Conservation (phyloP, 2,329 filamentous ascomycete species). For the Botrytis galanthina region DNA sequence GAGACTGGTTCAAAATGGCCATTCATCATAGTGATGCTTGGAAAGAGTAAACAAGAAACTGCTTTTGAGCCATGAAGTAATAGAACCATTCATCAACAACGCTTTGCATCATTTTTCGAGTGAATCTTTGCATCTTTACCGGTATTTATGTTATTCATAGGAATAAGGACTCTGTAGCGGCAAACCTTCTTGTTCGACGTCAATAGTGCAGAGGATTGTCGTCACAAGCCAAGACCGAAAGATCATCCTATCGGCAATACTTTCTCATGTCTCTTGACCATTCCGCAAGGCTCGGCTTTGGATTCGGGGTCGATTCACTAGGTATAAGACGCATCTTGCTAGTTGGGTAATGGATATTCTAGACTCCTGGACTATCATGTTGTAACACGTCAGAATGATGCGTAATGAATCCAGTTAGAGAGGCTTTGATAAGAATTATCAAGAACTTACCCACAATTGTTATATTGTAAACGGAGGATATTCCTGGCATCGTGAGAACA, state of each 20-base stretch:
- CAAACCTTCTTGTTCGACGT: not conserved
- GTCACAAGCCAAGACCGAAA: not conserved
- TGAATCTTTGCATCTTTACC: not conserved
- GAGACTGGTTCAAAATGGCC: not conserved
- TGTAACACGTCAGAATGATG: not conserved
- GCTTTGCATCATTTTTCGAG: not conserved
- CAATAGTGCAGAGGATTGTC: not conserved
- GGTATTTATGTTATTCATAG: not conserved
- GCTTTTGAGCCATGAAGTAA: not conserved
- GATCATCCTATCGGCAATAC: not conserved
- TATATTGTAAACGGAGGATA: not conserved
- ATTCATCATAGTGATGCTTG: not conserved
- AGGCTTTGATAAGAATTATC: not conserved
- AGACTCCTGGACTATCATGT: not conserved
- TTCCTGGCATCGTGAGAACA: not conserved
- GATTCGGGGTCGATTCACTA: not conserved
- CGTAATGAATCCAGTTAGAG: not conserved
- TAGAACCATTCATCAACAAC: not conserved
- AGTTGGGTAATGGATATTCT: not conserved
- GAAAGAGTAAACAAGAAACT: not conserved
- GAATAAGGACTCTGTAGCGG: not conserved
- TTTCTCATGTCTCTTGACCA: not conserved
- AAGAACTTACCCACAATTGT: not conserved
- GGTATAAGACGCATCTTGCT: not conserved
- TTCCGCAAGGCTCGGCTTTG: not conserved